Conservation (phyloP, 257 asterid species). For the Salvia splendens region DNA sequence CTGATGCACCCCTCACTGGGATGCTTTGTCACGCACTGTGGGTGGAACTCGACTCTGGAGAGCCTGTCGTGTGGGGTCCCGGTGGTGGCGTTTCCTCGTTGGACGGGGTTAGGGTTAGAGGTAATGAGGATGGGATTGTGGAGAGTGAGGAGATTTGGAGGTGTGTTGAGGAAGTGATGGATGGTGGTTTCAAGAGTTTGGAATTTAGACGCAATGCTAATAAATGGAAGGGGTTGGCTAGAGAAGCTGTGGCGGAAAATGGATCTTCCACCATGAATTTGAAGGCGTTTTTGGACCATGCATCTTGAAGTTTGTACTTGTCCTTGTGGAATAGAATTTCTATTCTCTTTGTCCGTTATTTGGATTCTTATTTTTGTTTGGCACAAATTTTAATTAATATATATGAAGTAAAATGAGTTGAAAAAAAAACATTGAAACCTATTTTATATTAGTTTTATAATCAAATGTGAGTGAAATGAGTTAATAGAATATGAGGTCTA, state of each 20-base stretch:
- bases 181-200: slow-evolving; percentile 35
- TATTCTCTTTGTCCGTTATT: too few relatives aligned
- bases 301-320: too few relatives aligned
- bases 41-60: slow-evolving; percentile 69
- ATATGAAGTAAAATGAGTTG: too few relatives aligned
- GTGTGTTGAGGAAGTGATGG: slow-evolving; percentile 56
- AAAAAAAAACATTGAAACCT: too few relatives aligned
- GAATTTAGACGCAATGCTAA: slow-evolving; percentile 42
- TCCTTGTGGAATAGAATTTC: too few relatives aligned
- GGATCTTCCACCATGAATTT: slow-evolving; percentile 52
- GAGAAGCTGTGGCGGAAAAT: slow-evolving; percentile 42
- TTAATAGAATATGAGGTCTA: too few relatives aligned
- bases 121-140: slow-evolving; percentile 32
- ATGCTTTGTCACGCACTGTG: slow-evolving; percentile 64
- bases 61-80: slow-evolving; percentile 51
- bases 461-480: too few relatives aligned
- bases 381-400: too few relatives aligned
- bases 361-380: too few relatives aligned
- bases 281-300: slow-evolving; percentile 24
- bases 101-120: slow-evolving; percentile 54
- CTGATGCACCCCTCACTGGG: slow-evolving; percentile 52
- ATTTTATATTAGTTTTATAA: too few relatives aligned
- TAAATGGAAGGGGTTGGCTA: slow-evolving; percentile 40
- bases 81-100: slow-evolving; percentile 47
- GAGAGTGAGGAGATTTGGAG: slow-evolving; percentile 50